These are phyloP conservation scores for Hericium erinaceus DNA, from an alignment of 768 basidiomycete species.

Conservation along the genomic window DNA sequence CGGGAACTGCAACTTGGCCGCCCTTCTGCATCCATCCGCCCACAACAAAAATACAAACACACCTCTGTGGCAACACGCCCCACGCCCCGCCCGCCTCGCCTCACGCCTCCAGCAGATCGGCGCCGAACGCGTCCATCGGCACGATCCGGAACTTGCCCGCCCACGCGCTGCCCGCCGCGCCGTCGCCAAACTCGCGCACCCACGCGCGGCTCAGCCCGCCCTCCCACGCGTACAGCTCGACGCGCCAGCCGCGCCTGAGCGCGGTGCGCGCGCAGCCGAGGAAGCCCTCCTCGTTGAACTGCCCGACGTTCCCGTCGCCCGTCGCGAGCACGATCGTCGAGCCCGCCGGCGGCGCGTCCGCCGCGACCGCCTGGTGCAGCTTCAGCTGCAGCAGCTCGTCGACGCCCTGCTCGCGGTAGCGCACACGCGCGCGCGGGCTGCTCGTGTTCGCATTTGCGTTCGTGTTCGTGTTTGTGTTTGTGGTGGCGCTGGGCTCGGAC, in stretches of 20 bases:
- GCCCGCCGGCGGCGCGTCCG: slow-evolving; percentile 51
- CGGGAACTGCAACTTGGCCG: no score
- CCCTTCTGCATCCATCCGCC: not conserved
- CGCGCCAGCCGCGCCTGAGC: slow-evolving; percentile 82
- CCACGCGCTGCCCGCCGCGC: slow-evolving; percentile 7
- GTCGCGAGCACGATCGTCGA: slow-evolving; percentile 88
- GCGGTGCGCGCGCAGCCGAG: slow-evolving; percentile 81
- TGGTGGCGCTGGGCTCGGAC: slow-evolving; percentile 18
- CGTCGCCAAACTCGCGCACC: slow-evolving; percentile 58
- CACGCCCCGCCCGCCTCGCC: not conserved
- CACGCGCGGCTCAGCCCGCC: slow-evolving; percentile 72
- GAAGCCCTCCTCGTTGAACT: slow-evolving; percentile 92
- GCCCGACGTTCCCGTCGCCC: slow-evolving; percentile 86
- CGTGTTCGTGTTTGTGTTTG: no score
- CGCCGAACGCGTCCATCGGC: slow-evolving; percentile 28
- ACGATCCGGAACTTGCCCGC: slow-evolving; percentile 23
- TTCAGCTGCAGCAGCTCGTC: slow-evolving; percentile 93
- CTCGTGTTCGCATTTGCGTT: slow-evolving; percentile 4
- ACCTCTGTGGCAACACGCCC: not conserved
- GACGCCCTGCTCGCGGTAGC: slow-evolving; percentile 86
- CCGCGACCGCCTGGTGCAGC: slow-evolving; percentile 75
- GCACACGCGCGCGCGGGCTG: slow-evolving; percentile 30
- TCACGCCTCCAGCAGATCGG: slow-evolving; percentile 28
- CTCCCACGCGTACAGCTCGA: slow-evolving; percentile 94
- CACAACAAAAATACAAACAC: not conserved